phyloP scores from a whole-genome alignment of 805 yeast species.

The Saccharomycopsis selenospora region DNA sequence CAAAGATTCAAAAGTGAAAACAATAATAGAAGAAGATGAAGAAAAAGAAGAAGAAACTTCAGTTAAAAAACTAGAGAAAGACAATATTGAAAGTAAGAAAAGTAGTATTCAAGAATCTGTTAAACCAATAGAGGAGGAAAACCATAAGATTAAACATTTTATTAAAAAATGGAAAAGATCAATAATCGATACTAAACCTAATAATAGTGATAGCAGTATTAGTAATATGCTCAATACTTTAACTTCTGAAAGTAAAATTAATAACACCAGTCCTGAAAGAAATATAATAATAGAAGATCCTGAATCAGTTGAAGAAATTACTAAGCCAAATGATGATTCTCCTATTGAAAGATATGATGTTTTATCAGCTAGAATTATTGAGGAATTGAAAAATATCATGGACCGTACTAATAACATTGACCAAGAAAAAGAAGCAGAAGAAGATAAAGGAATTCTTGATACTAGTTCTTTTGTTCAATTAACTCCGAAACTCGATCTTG shows the following conservation, averaged over 20 bases:
- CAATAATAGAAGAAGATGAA: no score
- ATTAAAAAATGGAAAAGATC: slow-evolving; percentile 1
- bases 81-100: no score
- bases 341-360: slow-evolving; percentile 37
- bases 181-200: not conserved
- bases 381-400: slow-evolving; percentile 54
- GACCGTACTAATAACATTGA: slow-evolving; percentile 43
- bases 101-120: no score
- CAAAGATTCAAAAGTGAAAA: not conserved
- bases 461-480: not conserved
- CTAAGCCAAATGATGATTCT: slow-evolving; percentile 12
- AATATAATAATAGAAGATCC: not conserved
- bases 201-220: not conserved
- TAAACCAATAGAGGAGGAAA: no score
- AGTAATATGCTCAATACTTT: not conserved
- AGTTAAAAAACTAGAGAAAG: no score
- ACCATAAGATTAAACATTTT: not conserved
- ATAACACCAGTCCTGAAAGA: not conserved
- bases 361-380: slow-evolving; percentile 62
- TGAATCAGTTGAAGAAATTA: not conserved
- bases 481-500: slow-evolving; percentile 5
- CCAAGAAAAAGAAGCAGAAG: slow-evolving; percentile 22
- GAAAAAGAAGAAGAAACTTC: no score
- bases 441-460: not conserved
- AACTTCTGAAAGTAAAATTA: not conserved